Evolutionary conservation across 108 stramenopile species (phyloP), one percentile per base, ranked within the genome.

Genomic region (Cyclostephanos invisitatus): DNA sequence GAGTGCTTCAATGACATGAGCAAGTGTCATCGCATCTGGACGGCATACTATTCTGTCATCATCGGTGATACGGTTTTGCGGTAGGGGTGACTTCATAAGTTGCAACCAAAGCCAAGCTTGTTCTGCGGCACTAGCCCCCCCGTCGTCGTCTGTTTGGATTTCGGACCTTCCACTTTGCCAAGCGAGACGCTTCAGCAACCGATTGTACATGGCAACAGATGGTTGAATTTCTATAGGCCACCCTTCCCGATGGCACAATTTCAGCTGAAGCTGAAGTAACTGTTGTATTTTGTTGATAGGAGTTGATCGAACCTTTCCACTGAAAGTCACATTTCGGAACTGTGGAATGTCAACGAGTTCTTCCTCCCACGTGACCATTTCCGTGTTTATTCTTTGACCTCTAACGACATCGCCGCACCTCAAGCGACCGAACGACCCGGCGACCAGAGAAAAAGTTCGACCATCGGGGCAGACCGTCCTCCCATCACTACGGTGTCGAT

Each of bases 391-490:
- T 58, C 35, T 44, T 63, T 37, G 62, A n/a, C 61, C 51, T 20
- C 15, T 29, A 61, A 21, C n/a, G 2, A 18, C 15, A 22, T 61
- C 63, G 14, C 24, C 22, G 54, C 56, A 53, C 46, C 73, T 32
- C 51, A 81, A 60, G 5, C 80, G 62, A 20, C 80, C 73, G 67
- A 70, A 81, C 14, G 80, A 68, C 18, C 74, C 80, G n/a, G 80
- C 73, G 9, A 81, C 80, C 29, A 81, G 55, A 25, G 55, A 27
- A 65, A 81, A 81, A 8, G 80, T 81, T 53, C 54, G 44, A 2
- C 29, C 62, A 70, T 81, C 74, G 20, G 80, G 80, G 32, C 80
- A 81, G 36, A 64, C 80, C 42, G 80, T 81, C 59, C 80, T 70
- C 35, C 80, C 80, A 61, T 67, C 80, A 49, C 80, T 81, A 14